Base-by-base conservation (phyloP, 129 eudicot genomes). In the Flaveria trinervia region DNA sequence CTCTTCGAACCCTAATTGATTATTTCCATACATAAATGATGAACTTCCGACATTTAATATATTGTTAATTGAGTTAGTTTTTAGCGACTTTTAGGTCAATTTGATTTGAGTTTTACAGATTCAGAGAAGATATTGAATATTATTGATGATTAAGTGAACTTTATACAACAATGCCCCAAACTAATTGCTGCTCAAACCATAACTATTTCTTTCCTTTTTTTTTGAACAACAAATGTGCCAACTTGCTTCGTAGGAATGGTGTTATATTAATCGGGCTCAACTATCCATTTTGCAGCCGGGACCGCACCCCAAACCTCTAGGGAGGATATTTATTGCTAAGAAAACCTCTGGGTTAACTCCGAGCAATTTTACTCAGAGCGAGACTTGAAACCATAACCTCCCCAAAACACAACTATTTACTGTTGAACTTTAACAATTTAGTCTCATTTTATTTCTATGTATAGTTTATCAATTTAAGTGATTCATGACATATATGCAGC, bases 1-100 rank as follows among this genome's bases (percentile, higher is more conserved):
- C 26, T 20, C 3, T 20, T 57, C 44, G 14, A 67, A 74, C 76
- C 80, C 70, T 80, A 67, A 73, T 67, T 68, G 7, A 11, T n/a
- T 18, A 33, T 45, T 1, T 22, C 54, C 14, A n/a, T 15, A 0
- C 15, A 14, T 11, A 15, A 50, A 16, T 28, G 11, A n/a, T 17
- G 43, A 14, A 10, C 0, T 70, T 69, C 4, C 16, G 28, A 4
- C 36, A 30, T 26, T 30, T 30, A 30, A 2, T 30, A 30, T 33
- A 33, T 55, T 20, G 65, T 72, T 20, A 11, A 18, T 36, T 20
- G 45, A 72, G 51, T 72, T 36, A 2, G 49, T 28, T 28, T 28
- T 28, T 28, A 28, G 30, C 23, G 22, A 20, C 33, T 55, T 62
- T 55, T 41, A 14, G 46, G 36, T 46, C 60, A 69, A 55, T 3